Conservation (phyloP, 352 stramenopile species). For the Globisporangium nagaii region DNA sequence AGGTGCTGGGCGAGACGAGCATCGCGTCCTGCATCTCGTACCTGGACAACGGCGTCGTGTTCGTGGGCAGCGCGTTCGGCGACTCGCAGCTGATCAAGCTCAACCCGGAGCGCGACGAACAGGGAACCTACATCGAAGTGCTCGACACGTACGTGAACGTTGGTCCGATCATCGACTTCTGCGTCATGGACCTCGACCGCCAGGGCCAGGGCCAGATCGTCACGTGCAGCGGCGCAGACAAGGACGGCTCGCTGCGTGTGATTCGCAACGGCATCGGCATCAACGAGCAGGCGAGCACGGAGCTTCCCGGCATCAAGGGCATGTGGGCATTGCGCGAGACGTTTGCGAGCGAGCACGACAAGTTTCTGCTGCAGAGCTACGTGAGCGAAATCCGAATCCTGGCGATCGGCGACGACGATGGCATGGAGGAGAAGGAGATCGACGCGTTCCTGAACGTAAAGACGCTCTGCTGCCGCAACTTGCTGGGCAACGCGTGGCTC, state of each 20-base stretch:
- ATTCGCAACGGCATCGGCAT: constrained; percentile 99
- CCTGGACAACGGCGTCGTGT: constrained; percentile 93
- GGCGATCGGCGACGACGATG: constrained; percentile 85
- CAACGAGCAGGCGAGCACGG: constrained; percentile 93
- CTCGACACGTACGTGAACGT: constrained; percentile 97
- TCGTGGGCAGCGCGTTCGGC: constrained; percentile 92
- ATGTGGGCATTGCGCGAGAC: constrained; percentile 94
- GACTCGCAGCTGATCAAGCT: constrained; percentile 96
- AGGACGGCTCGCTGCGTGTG: constrained; percentile 95
- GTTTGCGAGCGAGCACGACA: constrained; percentile 88
- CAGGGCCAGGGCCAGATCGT: constrained; percentile 95
- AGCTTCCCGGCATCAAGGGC: constrained; percentile 96
- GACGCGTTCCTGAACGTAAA: constrained; percentile 76
- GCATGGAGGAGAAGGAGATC: constrained; percentile 92
- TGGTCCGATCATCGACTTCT: constrained; percentile 98
- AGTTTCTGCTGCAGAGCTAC: constrained; percentile 96
- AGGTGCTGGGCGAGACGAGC: constrained; percentile 92
- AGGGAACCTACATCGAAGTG: constrained; percentile 89
- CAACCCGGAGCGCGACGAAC: constrained; percentile 62
- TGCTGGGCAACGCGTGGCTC: constrained; percentile 82
- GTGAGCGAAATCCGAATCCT: constrained; percentile 95
- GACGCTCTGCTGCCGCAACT: constrained; percentile 93
- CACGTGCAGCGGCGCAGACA: constrained; percentile 94
- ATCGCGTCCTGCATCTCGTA: constrained; percentile 91
- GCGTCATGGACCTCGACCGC: constrained; percentile 93